Base-by-base conservation (phyloP, 768 basidiomycete genomes). In the Auricularia sp. region DNA sequence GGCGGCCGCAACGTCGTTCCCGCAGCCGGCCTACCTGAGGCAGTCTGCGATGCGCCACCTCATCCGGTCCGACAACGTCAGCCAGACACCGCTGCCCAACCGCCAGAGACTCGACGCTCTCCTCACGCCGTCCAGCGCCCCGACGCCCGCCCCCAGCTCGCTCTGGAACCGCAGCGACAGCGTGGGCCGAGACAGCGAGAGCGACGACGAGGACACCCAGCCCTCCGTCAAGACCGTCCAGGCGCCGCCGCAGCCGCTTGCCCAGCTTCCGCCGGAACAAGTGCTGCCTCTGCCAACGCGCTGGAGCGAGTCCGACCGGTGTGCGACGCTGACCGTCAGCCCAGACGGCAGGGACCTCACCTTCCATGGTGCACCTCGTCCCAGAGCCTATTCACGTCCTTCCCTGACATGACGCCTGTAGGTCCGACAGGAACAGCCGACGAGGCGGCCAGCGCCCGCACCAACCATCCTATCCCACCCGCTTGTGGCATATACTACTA, bases 401-500 rank as follows among this genome's bases (percentile, higher is more conserved):
- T 29, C 63, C 51, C 33, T 67, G 51, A 65, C 29, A 58, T 58
- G n/a, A 66, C 11, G 65, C 54, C 18, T 51, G 70, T 69, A 82
- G 85, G 86, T 64, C 75, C 80, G 13, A 79, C 81, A 8, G 79
- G 78, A 65, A 81, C 75, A 62, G 85, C 84, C 13, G 92, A 94
- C 65, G 94, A 96, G 64, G 92, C 93, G 0, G 91, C 92, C 11
- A 82, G 94, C 51, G 89, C 90, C 3, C 83, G 93, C 62, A 86
- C 95, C 0, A 83, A 83, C 54, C 77, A 85, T 68, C 83, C 88
- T 1, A 88, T 96, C 61, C 95, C 95, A 1, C 80, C 87, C 0
- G 86, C 88, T 11, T 90, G 90, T 69, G 97, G 95, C 29, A 86
- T 98, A 64, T 96, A 92, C 72, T 99, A 98, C 74, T 99, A 88